Percentiles rank a stretch among this genome's conserved stretches.
These are phyloP conservation scores for Knufia fluminis DNA, from an alignment of 2,329 filamentous ascomycete species.

Conservation along the genomic window DNA sequence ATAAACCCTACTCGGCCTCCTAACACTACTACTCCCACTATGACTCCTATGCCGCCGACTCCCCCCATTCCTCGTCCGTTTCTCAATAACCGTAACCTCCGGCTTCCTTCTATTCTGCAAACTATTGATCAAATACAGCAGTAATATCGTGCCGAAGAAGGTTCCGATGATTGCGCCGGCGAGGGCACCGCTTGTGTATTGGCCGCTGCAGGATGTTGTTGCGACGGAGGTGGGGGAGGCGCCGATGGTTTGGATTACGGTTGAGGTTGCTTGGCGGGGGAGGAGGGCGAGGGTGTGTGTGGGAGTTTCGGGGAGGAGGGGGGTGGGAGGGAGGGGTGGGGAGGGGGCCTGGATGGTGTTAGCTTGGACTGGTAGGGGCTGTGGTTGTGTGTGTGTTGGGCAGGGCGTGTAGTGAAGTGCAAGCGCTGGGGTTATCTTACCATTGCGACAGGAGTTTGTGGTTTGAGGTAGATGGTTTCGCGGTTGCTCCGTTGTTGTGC, in stretches of 20 bases:
- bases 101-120: conserved; percentile 8
- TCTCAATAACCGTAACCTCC: conserved; percentile 20
- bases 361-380: too few relatives aligned
- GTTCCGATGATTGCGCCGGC: conserved; percentile 22
- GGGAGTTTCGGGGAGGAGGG: background rate
- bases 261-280: background rate
- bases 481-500: background rate
- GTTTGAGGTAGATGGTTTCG: background rate
- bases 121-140: conserved; percentile 21
- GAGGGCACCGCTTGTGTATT: conserved; percentile 22
- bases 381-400: too few relatives aligned
- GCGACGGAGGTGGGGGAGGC: background rate
- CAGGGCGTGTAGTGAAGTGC: too few relatives aligned
- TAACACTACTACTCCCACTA: conserved; percentile 20
- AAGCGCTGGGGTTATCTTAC: background rate
- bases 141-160: conserved; percentile 21
- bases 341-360: background rate
- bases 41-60: conserved; percentile 17
- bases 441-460: background rate
- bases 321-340: background rate
- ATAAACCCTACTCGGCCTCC: conserved; percentile 21
- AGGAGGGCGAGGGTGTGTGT: background rate
- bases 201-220: conserved; percentile 15
- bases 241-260: conserved; percentile 5
- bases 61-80: conserved; percentile 16